Percentiles rank a stretch among this genome's conserved stretches.
phyloP scores from a whole-genome alignment of 2,329 filamentous ascomycete genomes.

The Nannizzia gypsea region DNA sequence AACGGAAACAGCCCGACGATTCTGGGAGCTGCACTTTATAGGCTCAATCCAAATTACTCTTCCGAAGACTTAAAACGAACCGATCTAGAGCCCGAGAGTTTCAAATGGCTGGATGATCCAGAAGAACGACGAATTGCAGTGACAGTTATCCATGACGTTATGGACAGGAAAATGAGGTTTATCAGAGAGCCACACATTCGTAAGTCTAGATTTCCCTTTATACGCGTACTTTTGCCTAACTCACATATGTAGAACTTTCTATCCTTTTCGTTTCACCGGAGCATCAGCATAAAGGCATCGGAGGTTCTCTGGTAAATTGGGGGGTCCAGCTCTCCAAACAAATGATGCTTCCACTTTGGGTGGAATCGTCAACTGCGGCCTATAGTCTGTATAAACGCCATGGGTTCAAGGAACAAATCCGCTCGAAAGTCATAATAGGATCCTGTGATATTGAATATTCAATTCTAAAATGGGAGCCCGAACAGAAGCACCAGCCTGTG shows the following conservation, averaged over 20 bases:
- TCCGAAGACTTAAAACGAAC: neutral
- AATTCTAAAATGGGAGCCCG: constrained; percentile 9
- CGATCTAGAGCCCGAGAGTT: constrained; percentile 5
- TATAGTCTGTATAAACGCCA: constrained; percentile 8
- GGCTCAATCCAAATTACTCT: constrained; percentile 8
- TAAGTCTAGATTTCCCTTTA: constrained; percentile 8
- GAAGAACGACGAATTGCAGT: constrained; percentile 9
- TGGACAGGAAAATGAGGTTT: constrained; percentile 9
- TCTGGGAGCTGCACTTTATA: constrained; percentile 10
- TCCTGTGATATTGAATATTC: constrained; percentile 13
- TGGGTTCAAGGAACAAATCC: constrained; percentile 10
- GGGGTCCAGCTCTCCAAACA: constrained; percentile 13
- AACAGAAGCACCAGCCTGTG: neutral
- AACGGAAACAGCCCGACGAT: neutral
- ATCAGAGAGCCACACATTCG: constrained; percentile 12
- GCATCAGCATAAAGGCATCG: constrained; percentile 13
- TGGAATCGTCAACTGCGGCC: constrained; percentile 10
- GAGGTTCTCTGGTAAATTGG: constrained; percentile 13
- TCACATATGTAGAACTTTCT: constrained; percentile 9
- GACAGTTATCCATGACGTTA: constrained; percentile 8
- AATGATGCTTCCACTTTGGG: constrained; percentile 14
- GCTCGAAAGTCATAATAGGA: constrained; percentile 7
- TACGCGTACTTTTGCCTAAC: neutral
- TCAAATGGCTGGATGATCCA: constrained; percentile 12
- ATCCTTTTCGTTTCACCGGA: constrained; percentile 15